Evolutionary conservation across 805 yeast species (phyloP).

Genomic region (Teunomyces atbi): DNA sequence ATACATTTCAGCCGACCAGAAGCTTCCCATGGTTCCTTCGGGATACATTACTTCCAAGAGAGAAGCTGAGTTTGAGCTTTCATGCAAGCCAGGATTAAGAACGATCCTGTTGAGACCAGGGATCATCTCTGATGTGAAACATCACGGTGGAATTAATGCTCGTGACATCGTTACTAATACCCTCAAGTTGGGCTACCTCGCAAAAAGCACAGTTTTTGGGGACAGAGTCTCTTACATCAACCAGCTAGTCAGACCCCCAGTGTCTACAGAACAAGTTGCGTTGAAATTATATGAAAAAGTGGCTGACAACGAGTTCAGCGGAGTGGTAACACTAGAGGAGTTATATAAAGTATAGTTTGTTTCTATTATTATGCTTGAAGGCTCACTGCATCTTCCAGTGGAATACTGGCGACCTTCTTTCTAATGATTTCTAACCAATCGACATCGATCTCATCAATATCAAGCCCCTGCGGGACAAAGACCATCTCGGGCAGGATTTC

Average conservation of each 20-base stretch:
- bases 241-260: conserved; percentile 55
- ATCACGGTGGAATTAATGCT: conserved; percentile 24
- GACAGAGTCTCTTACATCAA: conserved; percentile 38
- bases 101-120: conserved; percentile 77
- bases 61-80: conserved; percentile 64
- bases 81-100: conserved; percentile 47
- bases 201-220: conserved; percentile 44
- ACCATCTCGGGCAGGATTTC: conserved; percentile 16
- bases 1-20: conserved; percentile 77
- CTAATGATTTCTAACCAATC: conserved; percentile 22
- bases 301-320: conserved; percentile 48
- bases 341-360: conserved; percentile 16
- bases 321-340: conserved; percentile 59
- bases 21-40: conserved; percentile 63
- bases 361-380: not conserved
- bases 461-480: conserved; percentile 22
- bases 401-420: not conserved
- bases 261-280: conserved; percentile 71
- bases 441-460: conserved; percentile 23
- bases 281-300: conserved; percentile 53
- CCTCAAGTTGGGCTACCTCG: conserved; percentile 42
- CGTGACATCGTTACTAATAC: conserved; percentile 43
- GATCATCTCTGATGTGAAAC: conserved; percentile 65
- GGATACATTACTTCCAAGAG: conserved; percentile 77
- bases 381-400: not conserved